These are phyloP conservation scores for Fusarium sp. DNA, from an alignment of 2,329 filamentous ascomycete genomes.

Conservation along the genomic window DNA sequence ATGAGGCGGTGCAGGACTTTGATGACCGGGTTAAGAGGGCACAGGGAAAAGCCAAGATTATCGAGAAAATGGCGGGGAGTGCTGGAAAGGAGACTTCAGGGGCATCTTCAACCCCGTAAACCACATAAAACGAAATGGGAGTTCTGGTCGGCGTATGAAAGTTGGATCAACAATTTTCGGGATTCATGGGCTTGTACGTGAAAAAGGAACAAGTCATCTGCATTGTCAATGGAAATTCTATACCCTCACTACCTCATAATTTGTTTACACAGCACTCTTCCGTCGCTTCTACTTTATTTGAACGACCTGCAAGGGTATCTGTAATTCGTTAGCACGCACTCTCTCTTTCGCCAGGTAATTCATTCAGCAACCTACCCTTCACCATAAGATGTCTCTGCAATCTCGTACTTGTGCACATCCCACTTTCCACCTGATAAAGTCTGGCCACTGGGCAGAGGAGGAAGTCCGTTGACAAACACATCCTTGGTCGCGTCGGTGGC, in stretches of 20 bases:
- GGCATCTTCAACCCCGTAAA: slow-evolving; percentile 14
- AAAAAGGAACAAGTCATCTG: slow-evolving; percentile 47
- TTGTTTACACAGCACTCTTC: slow-evolving; percentile 50
- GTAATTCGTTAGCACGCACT: slow-evolving; percentile 41
- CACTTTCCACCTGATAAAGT: slow-evolving; percentile 66
- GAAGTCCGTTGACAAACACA: slow-evolving; percentile 82
- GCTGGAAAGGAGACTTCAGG: slow-evolving; percentile 36
- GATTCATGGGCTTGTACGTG: background rate
- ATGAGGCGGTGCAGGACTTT: slow-evolving; percentile 90
- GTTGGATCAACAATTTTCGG: background rate
- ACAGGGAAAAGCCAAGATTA: slow-evolving; percentile 84
- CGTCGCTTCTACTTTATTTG: slow-evolving; percentile 56
- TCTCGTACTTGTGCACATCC: slow-evolving; percentile 76
- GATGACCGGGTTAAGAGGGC: slow-evolving; percentile 90
- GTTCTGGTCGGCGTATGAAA: slow-evolving; percentile 16
- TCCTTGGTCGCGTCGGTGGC: slow-evolving; percentile 69
- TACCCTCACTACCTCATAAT: slow-evolving; percentile 47
- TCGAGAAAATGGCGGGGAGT: slow-evolving; percentile 75
- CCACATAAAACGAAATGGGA: slow-evolving; percentile 3
- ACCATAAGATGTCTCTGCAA: slow-evolving; percentile 78
- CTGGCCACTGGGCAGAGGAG: slow-evolving; percentile 85
- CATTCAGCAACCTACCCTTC: slow-evolving; percentile 69
- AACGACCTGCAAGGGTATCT: slow-evolving; percentile 76
- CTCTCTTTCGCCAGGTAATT: background rate
- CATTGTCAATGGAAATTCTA: slow-evolving; percentile 51